Evolutionary conservation across 345 rosid genomes (phyloP).

Genomic region (Kandelia obovata): DNA sequence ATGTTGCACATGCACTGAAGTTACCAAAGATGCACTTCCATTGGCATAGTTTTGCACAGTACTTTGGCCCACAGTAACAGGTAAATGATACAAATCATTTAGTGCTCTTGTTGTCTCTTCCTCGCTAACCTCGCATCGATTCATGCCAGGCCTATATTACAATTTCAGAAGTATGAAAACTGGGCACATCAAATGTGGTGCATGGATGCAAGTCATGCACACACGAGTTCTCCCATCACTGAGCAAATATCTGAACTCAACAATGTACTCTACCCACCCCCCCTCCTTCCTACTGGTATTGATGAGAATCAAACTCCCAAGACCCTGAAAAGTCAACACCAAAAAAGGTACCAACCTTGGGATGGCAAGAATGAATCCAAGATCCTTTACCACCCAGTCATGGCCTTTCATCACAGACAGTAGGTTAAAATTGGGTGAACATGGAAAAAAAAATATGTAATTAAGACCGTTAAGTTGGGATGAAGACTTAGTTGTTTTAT

Average conservation of each 20-base stretch:
- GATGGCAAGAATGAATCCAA: neutral
- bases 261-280: neutral
- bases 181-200: slow-evolving; percentile 8
- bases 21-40: slow-evolving; percentile 25
- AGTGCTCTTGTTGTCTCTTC: slow-evolving; percentile 46
- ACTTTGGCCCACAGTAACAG: slow-evolving; percentile 22
- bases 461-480: neutral
- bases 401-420: neutral
- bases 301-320: neutral
- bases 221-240: no score
- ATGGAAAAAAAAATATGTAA: no score
- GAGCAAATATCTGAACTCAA: neutral
- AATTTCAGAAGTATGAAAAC: slow-evolving; percentile 20
- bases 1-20: slow-evolving; percentile 21
- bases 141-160: slow-evolving; percentile 46
- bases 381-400: neutral
- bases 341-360: neutral
- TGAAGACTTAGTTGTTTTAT: neutral
- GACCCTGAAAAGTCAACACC: neutral
- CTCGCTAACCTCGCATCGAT: slow-evolving; percentile 40
- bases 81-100: slow-evolving; percentile 24
- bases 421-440: neutral
- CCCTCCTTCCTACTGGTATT: neutral
- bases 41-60: slow-evolving; percentile 25
- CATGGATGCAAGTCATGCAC: neutral